A percentile compares a stretch with the other conserved stretches of the same genome.
Conservation (phyloP, 2,329 filamentous ascomycete genomes). For the Corinectria fuckeliana region DNA sequence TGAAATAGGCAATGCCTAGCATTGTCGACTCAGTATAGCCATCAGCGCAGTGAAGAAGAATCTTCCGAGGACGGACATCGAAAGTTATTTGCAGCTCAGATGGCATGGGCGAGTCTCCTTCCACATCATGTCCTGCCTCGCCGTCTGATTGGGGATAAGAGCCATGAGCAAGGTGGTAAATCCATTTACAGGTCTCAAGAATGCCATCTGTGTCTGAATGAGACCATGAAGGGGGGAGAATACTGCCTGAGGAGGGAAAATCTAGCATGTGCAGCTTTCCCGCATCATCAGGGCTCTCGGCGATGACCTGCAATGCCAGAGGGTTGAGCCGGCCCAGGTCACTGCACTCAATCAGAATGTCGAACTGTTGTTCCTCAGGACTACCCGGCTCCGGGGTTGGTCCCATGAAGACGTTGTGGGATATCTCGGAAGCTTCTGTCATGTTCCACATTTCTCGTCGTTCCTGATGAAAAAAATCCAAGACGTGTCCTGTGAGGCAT, state of each 20-base stretch:
- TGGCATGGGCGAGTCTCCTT: constrained; percentile 39
- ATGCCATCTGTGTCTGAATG: constrained; percentile 84
- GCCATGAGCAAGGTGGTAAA: constrained; percentile 81
- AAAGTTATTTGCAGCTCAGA: constrained; percentile 22
- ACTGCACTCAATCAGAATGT: constrained; percentile 87
- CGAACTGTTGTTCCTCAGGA: constrained; percentile 69
- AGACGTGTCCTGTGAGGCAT: constrained; percentile 73
- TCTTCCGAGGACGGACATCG: constrained; percentile 60
- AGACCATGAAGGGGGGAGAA: constrained; percentile 83
- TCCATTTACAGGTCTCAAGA: constrained; percentile 87
- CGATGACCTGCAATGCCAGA: constrained; percentile 67
- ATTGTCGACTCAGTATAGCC: constrained; percentile 96
- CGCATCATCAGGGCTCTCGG: constrained; percentile 59
- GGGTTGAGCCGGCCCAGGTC: constrained; percentile 82
- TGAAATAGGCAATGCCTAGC: constrained; percentile 88
- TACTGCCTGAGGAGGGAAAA: constrained; percentile 94
- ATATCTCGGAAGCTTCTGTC: constrained; percentile 88
- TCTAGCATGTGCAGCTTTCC: constrained; percentile 55
- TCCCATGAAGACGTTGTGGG: constrained; percentile 88
- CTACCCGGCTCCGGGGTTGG: constrained; percentile 77
- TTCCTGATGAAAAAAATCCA: constrained; percentile 92
- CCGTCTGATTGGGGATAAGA: constrained; percentile 50
- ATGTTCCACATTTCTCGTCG: constrained; percentile 91
- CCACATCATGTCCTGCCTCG: constrained; percentile 34
- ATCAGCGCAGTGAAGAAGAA: constrained; percentile 92